These are phyloP conservation scores for Pestalotiopsis sp. DNA, from an alignment of 2,329 filamentous ascomycete genomes.

Conservation along the genomic window DNA sequence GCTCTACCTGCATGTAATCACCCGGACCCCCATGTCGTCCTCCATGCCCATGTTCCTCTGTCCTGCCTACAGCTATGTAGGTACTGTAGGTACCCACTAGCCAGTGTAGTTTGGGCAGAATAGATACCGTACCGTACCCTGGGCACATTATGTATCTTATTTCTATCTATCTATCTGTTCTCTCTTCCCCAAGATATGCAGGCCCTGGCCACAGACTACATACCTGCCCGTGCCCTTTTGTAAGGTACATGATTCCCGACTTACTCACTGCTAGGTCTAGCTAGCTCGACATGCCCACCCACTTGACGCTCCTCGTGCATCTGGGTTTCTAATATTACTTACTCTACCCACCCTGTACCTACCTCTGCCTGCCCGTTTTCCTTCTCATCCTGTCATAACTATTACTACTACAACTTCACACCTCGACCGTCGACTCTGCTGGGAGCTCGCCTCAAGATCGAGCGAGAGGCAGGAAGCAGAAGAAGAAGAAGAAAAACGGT, in stretches of 20 bases:
- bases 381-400: background rate
- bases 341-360: background rate
- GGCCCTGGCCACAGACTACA: background rate
- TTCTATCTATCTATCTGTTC: background rate
- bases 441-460: conserved; percentile 14
- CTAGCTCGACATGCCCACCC: background rate
- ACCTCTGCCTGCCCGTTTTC: background rate
- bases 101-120: background rate
- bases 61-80: too few species aligned
- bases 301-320: background rate
- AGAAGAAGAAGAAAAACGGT: background rate
- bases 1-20: background rate
- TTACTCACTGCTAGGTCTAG: background rate
- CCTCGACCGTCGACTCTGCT: conserved; percentile 3
- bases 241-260: background rate
- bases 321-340: conserved; percentile 12
- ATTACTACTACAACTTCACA: background rate
- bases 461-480: conserved; percentile 11
- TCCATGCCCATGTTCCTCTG: background rate
- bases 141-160: background rate
- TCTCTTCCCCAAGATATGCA: background rate
- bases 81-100: background rate
- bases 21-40: background rate
- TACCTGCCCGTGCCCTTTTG: background rate
- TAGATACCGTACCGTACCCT: background rate